Conservation (phyloP, 2,329 filamentous ascomycete genomes). For the Penicillium vulpinum region DNA sequence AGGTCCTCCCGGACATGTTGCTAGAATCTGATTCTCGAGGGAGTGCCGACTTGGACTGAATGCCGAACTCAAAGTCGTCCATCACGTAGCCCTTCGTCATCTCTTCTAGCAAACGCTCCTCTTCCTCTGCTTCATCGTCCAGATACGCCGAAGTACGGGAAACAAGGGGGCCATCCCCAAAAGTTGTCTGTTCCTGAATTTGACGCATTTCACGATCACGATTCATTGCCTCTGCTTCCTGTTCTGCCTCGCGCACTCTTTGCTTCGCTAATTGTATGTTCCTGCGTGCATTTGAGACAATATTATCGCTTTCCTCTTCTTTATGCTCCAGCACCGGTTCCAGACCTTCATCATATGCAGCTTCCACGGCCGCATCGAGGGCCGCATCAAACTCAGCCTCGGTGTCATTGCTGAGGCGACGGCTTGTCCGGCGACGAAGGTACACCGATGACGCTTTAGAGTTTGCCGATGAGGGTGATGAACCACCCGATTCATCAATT, state of each 20-base stretch:
- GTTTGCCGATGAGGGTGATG: constrained; percentile 74
- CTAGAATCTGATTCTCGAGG: constrained; percentile 82
- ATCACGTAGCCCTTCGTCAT: constrained; percentile 81
- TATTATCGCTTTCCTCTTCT: constrained; percentile 33
- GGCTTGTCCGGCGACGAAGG: constrained; percentile 68
- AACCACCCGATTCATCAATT: constrained; percentile 84
- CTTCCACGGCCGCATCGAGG: constrained; percentile 91
- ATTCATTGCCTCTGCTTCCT: constrained; percentile 64
- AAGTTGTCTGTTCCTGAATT: constrained; percentile 32
- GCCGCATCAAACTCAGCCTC: constrained; percentile 93
- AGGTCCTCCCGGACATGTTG: constrained; percentile 72
- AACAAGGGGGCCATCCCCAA: constrained; percentile 21
- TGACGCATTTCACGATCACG: constrained; percentile 60
- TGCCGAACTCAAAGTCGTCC: constrained; percentile 76
- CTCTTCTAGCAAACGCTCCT: constrained; percentile 77
- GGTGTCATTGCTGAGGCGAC: constrained; percentile 67
- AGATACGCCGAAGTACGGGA: constrained; percentile 48
- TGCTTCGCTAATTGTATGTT: constrained; percentile 76
- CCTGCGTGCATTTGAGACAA: constrained; percentile 55
- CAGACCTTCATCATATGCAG: constrained; percentile 89
- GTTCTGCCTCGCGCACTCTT: constrained; percentile 70
- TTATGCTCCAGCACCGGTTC: constrained; percentile 59
- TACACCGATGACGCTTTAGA: constrained; percentile 73
- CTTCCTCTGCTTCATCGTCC: constrained; percentile 69
- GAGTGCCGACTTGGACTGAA: constrained; percentile 65